phyloP scores from a whole-genome alignment of 176 grass and related monocot genomes.

The Phoenix roebelenii region DNA sequence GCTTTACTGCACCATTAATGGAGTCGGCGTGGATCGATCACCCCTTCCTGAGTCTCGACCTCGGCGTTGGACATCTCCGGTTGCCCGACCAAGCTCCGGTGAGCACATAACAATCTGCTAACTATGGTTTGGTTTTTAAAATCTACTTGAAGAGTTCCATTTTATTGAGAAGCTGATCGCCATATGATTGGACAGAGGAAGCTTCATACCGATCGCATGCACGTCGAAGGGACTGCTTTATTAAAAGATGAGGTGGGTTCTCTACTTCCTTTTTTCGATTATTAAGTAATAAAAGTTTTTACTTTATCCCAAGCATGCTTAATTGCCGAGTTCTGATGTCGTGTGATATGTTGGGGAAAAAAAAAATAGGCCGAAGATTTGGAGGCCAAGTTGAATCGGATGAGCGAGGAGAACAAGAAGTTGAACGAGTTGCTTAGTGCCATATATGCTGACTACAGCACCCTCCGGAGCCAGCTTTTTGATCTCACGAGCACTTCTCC shows the following conservation, averaged over 20 bases:
- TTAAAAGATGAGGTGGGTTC: slow-evolving; percentile 28
- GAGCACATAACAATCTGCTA: background rate
- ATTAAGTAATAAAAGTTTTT: background rate
- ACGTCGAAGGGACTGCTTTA: background rate
- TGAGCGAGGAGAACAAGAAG: slow-evolving; percentile 32
- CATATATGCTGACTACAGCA: slow-evolving; percentile 14
- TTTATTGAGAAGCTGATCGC: background rate
- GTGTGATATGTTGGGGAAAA: too few relatives aligned
- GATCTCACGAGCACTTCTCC: background rate
- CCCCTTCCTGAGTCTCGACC: slow-evolving; percentile 48
- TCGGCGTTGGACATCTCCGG: slow-evolving; percentile 36
- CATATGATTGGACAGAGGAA: background rate
- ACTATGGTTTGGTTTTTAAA: too few relatives aligned
- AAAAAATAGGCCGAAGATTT: slow-evolving; percentile 2
- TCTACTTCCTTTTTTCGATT: too few relatives aligned
- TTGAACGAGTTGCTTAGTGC: slow-evolving; percentile 14
- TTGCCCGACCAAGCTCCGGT: slow-evolving; percentile 1
- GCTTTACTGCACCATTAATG: slow-evolving; percentile 14
- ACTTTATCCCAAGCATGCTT: background rate
- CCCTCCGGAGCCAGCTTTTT: background rate
- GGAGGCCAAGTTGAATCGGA: slow-evolving; percentile 27
- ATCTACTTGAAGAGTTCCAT: background rate
- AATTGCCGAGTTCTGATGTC: background rate
- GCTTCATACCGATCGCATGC: background rate
- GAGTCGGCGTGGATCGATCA: slow-evolving; percentile 8